Evolutionary conservation across 2,329 filamentous ascomycete genomes (phyloP), one percentile per base, ranked within the genome.

Genomic region (Septoria petroselini): DNA sequence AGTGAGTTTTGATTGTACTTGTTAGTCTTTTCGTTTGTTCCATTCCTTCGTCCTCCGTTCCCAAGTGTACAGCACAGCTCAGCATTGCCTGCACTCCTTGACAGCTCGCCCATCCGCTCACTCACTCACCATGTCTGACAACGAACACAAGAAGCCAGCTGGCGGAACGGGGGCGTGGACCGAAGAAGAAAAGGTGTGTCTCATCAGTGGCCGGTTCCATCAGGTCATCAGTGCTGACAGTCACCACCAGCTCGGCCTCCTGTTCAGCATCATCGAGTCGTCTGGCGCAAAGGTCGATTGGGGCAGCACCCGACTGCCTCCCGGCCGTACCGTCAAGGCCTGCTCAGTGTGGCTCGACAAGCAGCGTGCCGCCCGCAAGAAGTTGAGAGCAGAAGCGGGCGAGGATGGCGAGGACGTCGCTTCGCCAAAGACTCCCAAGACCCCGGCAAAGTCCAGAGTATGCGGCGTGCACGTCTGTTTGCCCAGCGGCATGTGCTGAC

Each of bases 291-390:
- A 58, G 7, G 59, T 66, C 41, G 57, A 59, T 30, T 68, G 65
- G 65, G 49, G 55, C 30, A 48, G 58, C 18, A 48, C 67, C 55
- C 47, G 53, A 11, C 47, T 64, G 7, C 65, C 65, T 31, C 59
- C 62, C 33, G 64, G 61, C 27, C 62, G 65, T 48, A 67, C 63
- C 37, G 35, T 52, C 15, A 65, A 65, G 52, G 63, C 59, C 4
- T 56, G 50, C 30, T 52, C 57, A 44, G 58, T 62, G 38, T 66
- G 64, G 63, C 31, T 66, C 23, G 61, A 61, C 50, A 65, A 65
- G 53, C 62, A 66, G 58, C 65, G 64, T 54, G 39, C 48, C 27
- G 63, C 64, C 53, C 41, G 61, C 44, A 58, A 58, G 51, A 56
- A 58, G 41, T 53, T 55, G 17, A 45, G 44, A 30, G 52, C 52